Conservation (phyloP, 805 yeast genomes). For the Yarrowia sp. region DNA sequence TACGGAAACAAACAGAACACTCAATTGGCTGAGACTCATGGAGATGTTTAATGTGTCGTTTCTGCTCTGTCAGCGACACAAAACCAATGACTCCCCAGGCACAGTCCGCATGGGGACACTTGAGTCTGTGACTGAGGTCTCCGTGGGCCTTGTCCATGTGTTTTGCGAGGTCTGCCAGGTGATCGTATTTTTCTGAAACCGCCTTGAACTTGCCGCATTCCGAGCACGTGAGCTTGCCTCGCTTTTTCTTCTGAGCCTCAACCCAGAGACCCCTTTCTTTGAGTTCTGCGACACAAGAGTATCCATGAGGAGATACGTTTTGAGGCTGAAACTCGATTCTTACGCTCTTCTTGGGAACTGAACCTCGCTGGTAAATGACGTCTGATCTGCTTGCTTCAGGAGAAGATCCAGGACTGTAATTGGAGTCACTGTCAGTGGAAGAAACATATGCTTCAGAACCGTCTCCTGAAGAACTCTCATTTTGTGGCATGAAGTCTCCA, state of each 20-base stretch:
- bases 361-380: neutral
- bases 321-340: too few relatives aligned
- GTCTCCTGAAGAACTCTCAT: neutral
- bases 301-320: too few relatives aligned
- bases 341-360: too few relatives aligned
- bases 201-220: slow-evolving; percentile 22
- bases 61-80: slow-evolving; percentile 19
- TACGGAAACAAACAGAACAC: neutral
- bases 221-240: slow-evolving; percentile 19
- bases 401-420: slow-evolving; percentile 14
- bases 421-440: slow-evolving; percentile 1
- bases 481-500: neutral
- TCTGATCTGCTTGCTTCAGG: neutral
- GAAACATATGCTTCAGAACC: neutral
- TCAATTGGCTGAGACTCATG: slow-evolving; percentile 3
- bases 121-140: slow-evolving; percentile 16
- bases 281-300: slow-evolving; percentile 5
- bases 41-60: slow-evolving; percentile 1
- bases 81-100: slow-evolving; percentile 19
- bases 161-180: slow-evolving; percentile 4
- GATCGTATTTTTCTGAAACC: neutral
- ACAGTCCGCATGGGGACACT: slow-evolving; percentile 5
- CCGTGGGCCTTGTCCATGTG: slow-evolving; percentile 6
- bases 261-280: slow-evolving; percentile 4
- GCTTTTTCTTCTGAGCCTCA: slow-evolving; percentile 13